These are phyloP conservation scores for Ambrosiella cleistominuta DNA, from an alignment of 2,329 filamentous ascomycete species.

Conservation along the genomic window DNA sequence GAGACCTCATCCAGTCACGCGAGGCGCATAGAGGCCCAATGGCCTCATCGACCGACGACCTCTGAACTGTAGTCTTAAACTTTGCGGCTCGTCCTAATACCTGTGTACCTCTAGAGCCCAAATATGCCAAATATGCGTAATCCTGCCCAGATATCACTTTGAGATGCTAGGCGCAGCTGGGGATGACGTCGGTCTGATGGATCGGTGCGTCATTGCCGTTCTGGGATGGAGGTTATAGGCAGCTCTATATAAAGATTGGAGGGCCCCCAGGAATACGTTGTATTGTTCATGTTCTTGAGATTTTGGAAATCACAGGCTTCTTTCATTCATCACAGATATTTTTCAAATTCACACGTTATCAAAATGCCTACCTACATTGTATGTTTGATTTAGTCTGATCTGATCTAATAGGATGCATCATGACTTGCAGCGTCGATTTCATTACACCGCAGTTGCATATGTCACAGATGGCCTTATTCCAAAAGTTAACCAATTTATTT, in stretches of 20 bases:
- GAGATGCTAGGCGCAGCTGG: too few relatives aligned
- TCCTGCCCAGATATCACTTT: too few relatives aligned
- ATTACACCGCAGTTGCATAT: not conserved
- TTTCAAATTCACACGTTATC: constrained; percentile 12
- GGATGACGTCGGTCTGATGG: constrained; percentile 3
- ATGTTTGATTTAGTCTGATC: constrained; percentile 14
- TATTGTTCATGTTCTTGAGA: not conserved
- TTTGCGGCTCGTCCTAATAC: too few relatives aligned
- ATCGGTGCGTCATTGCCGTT: constrained; percentile 4
- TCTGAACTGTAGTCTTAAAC: not conserved
- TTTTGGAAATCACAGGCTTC: too few relatives aligned
- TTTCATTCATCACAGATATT: not conserved
- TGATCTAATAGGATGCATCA: not conserved
- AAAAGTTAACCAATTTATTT: constrained; percentile 13
- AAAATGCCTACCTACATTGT: constrained; percentile 42
- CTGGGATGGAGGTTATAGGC: not conserved
- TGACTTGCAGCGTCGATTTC: not conserved
- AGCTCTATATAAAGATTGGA: constrained; percentile 8
- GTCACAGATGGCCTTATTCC: not conserved
- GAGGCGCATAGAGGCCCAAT: not conserved
- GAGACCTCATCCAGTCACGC: not conserved
- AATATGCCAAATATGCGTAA: too few relatives aligned
- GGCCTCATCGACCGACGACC: not conserved
- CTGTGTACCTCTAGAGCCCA: too few relatives aligned
- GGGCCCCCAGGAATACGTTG: not conserved